phyloP scores from a whole-genome alignment of 2,329 filamentous ascomycete species.

The Nannizziopsis arthrosporioides region DNA sequence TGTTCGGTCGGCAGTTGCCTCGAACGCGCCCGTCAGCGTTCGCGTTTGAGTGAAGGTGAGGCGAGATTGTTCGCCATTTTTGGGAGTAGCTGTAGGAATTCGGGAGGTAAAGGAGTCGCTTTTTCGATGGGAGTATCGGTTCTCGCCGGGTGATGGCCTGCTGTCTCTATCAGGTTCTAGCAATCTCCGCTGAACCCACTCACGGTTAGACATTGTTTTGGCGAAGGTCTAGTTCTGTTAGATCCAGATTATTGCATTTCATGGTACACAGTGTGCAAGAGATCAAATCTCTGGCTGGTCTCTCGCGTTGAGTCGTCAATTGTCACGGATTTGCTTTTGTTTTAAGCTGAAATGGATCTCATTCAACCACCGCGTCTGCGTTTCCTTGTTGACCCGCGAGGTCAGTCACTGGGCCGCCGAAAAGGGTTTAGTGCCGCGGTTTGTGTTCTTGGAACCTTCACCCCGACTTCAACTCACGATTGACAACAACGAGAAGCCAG shows the following conservation, averaged over 20 bases:
- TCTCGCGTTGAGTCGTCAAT: neutral
- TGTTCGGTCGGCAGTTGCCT: constrained; percentile 24
- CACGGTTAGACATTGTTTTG: constrained; percentile 24
- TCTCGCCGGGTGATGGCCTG: constrained; percentile 18
- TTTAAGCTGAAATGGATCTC: too few species aligned
- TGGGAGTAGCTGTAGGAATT: constrained; percentile 21
- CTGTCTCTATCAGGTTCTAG: constrained; percentile 14
- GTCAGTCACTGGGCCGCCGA: neutral
- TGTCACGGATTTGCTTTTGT: too few species aligned
- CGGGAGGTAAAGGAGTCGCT: constrained; percentile 22
- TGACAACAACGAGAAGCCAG: too few species aligned
- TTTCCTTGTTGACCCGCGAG: too few species aligned
- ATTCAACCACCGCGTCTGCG: too few species aligned
- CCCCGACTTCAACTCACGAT: too few species aligned
- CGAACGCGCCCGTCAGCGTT: constrained; percentile 32
- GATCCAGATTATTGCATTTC: neutral
- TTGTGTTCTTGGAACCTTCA: too few species aligned
- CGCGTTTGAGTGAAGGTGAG: constrained; percentile 27
- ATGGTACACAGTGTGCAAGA: neutral
- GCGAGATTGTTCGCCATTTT: constrained; percentile 20
- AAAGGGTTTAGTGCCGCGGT: neutral
- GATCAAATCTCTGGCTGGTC: neutral
- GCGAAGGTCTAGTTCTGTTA: neutral
- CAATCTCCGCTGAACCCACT: constrained; percentile 19
- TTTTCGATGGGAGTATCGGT: constrained; percentile 18